These are phyloP conservation scores for Yamadazyma nakazawae DNA, from an alignment of 805 yeast genomes.

Conservation along the genomic window DNA sequence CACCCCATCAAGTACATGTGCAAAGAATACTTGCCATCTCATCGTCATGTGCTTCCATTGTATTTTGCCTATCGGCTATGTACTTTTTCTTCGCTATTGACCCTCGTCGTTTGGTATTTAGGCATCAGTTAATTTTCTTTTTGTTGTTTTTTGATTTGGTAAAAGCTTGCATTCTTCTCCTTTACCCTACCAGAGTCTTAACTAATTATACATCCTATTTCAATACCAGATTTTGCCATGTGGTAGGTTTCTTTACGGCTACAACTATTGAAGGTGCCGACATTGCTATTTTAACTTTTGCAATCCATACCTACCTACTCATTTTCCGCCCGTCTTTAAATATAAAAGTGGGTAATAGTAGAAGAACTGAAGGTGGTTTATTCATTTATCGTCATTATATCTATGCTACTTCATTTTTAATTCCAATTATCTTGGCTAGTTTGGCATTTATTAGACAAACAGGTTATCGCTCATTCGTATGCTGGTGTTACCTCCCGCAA, in stretches of 20 bases:
- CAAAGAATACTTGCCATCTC: slow-evolving; percentile 38
- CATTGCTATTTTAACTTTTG: slow-evolving; percentile 75
- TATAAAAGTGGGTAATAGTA: slow-evolving; percentile 35
- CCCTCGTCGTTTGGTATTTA: slow-evolving; percentile 57
- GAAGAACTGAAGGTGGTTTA: slow-evolving; percentile 66
- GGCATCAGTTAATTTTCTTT: slow-evolving; percentile 67
- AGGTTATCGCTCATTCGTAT: slow-evolving; percentile 60
- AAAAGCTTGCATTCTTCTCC: slow-evolving; percentile 64
- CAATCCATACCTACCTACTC: slow-evolving; percentile 73
- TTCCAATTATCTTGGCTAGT: slow-evolving; percentile 68
- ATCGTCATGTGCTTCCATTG: slow-evolving; percentile 37
- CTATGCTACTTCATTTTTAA: slow-evolving; percentile 52
- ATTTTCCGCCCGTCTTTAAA: slow-evolving; percentile 59
- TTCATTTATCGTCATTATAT: slow-evolving; percentile 55
- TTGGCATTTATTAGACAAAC: slow-evolving; percentile 58
- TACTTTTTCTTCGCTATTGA: slow-evolving; percentile 63
- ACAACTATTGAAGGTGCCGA: slow-evolving; percentile 83
- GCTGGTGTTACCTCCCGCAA: slow-evolving; percentile 79
- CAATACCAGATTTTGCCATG: slow-evolving; percentile 51
- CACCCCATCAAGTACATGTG: slow-evolving; percentile 23
- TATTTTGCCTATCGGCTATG: slow-evolving; percentile 54
- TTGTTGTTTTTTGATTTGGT: slow-evolving; percentile 70
- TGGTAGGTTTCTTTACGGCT: slow-evolving; percentile 79
- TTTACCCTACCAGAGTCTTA: slow-evolving; percentile 63
- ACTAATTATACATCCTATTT: slow-evolving; percentile 43